Evolutionary conservation across 176 grass and related monocot genomes (phyloP).

Genomic region (Poa pratensis): DNA sequence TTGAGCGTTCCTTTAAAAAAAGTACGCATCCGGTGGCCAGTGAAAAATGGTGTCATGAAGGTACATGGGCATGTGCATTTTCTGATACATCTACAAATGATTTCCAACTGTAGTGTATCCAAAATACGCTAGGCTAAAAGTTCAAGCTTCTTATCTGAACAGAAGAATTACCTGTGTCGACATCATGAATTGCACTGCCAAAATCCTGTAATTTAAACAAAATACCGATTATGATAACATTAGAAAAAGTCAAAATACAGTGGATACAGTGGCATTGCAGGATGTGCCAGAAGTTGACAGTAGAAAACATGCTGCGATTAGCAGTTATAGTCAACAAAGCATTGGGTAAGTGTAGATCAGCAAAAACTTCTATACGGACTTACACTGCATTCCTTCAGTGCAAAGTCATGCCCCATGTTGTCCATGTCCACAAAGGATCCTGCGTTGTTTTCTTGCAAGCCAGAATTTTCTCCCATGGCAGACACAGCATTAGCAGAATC

Average conservation of each 20-base stretch:
- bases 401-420: conserved; percentile 56
- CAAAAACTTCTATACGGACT: conserved; percentile 43
- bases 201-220: conserved; percentile 77
- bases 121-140: conserved; percentile 15
- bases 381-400: conserved; percentile 80
- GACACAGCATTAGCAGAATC: conserved; percentile 55
- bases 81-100: conserved; percentile 22
- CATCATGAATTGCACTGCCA: conserved; percentile 74
- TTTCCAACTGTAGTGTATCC: not conserved
- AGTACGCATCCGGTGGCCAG: not conserved
- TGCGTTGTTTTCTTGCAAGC: conserved; percentile 69
- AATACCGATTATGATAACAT: conserved; percentile 28
- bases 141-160: conserved; percentile 24
- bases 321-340: conserved; percentile 36
- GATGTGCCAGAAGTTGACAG: not conserved
- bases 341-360: not conserved
- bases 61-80: not conserved
- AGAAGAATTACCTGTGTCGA: conserved; percentile 78
- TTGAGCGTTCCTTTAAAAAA: not conserved
- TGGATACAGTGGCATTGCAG: conserved; percentile 16
- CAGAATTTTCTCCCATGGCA: conserved; percentile 83
- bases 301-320: conserved; percentile 4
- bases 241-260: not conserved
- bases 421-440: conserved; percentile 63
- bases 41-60: not conserved